These are phyloP conservation scores for Chlorociboria aeruginascens DNA, from an alignment of 495 filamentous ascomycete species.

Conservation along the genomic window DNA sequence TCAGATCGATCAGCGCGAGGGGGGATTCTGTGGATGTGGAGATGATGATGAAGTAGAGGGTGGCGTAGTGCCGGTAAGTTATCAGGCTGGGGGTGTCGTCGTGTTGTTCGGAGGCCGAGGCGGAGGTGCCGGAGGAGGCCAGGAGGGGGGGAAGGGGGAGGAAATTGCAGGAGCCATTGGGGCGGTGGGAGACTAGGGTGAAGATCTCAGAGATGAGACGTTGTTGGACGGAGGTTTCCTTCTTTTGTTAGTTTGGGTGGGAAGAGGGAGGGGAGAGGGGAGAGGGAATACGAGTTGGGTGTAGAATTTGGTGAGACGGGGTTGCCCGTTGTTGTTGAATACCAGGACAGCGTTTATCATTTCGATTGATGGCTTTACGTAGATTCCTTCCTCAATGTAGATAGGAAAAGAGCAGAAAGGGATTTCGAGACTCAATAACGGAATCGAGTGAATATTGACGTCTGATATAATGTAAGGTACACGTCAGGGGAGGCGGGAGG, in stretches of 20 bases:
- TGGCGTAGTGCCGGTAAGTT: slow-evolving; percentile 96
- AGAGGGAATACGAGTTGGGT: slow-evolving; percentile 68
- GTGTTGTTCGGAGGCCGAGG: slow-evolving; percentile 48
- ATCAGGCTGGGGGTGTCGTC: slow-evolving; percentile 89
- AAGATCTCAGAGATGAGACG: slow-evolving; percentile 95
- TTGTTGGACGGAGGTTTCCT: slow-evolving; percentile 95
- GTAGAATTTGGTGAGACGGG: slow-evolving; percentile 96
- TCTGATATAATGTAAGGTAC: too few species aligned
- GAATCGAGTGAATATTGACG: too few species aligned
- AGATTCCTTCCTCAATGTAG: too few species aligned
- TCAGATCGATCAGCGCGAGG: slow-evolving; percentile 86
- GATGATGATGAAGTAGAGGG: slow-evolving; percentile 96
- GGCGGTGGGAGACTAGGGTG: slow-evolving; percentile 83
- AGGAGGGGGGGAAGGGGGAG: slow-evolving; percentile 53
- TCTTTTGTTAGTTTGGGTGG: slow-evolving; percentile 11
- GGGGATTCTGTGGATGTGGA: slow-evolving; percentile 95
- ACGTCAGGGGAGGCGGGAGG: too few species aligned
- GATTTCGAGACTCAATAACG: too few species aligned
- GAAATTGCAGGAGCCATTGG: slow-evolving; percentile 89
- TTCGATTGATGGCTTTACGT: slow-evolving; percentile 4
- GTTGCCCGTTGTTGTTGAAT: slow-evolving; percentile 96
- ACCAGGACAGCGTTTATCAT: slow-evolving; percentile 99
- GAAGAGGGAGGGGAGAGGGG: slow-evolving; percentile 5
- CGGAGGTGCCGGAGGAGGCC: slow-evolving; percentile 31
- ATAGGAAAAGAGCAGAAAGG: too few species aligned